These are phyloP conservation scores for Boeremia lycopersici DNA, from an alignment of 2,329 filamentous ascomycete genomes.

Conservation along the genomic window DNA sequence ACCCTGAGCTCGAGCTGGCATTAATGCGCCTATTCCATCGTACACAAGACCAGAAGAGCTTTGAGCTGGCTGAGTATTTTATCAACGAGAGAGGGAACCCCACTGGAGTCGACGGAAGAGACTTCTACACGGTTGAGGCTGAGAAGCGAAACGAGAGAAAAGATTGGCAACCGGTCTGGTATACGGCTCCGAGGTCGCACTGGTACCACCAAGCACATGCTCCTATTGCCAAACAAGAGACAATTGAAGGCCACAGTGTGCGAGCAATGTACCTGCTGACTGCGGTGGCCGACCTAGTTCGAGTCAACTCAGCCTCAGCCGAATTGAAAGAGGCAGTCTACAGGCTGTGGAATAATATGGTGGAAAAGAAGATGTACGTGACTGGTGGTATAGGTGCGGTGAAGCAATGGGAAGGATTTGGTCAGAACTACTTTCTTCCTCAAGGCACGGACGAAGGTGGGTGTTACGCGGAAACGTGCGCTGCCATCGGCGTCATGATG, in stretches of 20 bases:
- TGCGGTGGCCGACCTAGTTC: conserved; percentile 1
- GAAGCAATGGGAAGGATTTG: conserved; percentile 66
- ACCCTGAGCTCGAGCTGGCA: not conserved
- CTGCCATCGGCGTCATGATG: conserved; percentile 11
- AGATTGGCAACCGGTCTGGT: conserved; percentile 4
- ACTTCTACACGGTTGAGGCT: conserved; percentile 1
- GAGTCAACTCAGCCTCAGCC: not conserved
- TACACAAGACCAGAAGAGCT: not conserved
- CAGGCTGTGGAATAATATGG: conserved; percentile 65
- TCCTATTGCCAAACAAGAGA: not conserved
- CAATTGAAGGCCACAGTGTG: conserved; percentile 2
- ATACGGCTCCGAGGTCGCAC: conserved; percentile 1
- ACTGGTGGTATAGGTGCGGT: conserved; percentile 65
- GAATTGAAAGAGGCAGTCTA: conserved; percentile 46
- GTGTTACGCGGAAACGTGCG: conserved; percentile 67
- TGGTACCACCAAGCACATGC: conserved; percentile 5
- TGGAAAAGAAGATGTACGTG: conserved; percentile 64
- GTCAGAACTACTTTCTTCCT: conserved; percentile 61
- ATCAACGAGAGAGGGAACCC: not conserved
- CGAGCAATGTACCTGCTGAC: conserved; percentile 4
- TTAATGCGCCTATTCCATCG: not conserved
- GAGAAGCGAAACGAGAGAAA: not conserved
- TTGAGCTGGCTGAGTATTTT: not conserved
- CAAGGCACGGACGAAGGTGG: conserved; percentile 65
- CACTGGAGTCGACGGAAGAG: not conserved